Evolutionary conservation across 2,329 filamentous ascomycete species (phyloP).

Genomic region (Escovopsis sp.): DNA sequence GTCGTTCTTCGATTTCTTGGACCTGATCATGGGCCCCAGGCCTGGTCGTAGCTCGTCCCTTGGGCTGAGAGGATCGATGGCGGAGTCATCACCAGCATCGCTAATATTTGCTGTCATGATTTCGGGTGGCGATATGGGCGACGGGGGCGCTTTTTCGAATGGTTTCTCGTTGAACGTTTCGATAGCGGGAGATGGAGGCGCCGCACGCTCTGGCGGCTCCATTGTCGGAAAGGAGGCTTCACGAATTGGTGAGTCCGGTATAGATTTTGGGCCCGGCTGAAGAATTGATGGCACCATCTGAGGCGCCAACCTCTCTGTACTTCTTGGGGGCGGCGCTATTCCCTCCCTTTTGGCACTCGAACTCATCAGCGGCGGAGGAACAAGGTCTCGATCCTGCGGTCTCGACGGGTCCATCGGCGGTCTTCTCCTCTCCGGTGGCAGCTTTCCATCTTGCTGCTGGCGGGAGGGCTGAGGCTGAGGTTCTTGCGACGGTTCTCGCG

Average conservation of each 20-base stretch:
- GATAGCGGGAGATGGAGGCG: not conserved
- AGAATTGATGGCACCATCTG: slow-evolving; percentile 21
- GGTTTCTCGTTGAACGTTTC: slow-evolving; percentile 1
- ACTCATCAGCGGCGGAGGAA: slow-evolving; percentile 44
- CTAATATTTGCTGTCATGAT: not conserved
- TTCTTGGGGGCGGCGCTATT: slow-evolving; percentile 34
- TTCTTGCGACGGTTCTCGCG: slow-evolving; percentile 8
- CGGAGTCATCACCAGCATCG: not conserved
- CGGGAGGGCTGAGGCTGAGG: slow-evolving; percentile 3
- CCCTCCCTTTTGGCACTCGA: slow-evolving; percentile 30
- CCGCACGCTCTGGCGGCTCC: slow-evolving; percentile 4
- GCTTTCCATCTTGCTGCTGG: slow-evolving; percentile 24
- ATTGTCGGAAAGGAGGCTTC: slow-evolving; percentile 9
- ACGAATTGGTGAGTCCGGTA: slow-evolving; percentile 19
- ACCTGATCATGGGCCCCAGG: slow-evolving; percentile 81
- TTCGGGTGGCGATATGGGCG: not conserved
- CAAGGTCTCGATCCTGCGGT: slow-evolving; percentile 39
- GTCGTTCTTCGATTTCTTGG: slow-evolving; percentile 57
- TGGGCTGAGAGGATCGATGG: not conserved
- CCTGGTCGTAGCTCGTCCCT: slow-evolving; percentile 47
- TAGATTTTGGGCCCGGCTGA: slow-evolving; percentile 11
- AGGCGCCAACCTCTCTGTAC: slow-evolving; percentile 32
- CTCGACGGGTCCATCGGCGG: slow-evolving; percentile 50
- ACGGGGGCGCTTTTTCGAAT: not conserved
- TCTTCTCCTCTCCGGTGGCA: slow-evolving; percentile 47